Evolutionary conservation across 164 flowering plant species (phyloP), one percentile per base, ranked within the genome.

Genomic region (Buxus sempervirens): DNA sequence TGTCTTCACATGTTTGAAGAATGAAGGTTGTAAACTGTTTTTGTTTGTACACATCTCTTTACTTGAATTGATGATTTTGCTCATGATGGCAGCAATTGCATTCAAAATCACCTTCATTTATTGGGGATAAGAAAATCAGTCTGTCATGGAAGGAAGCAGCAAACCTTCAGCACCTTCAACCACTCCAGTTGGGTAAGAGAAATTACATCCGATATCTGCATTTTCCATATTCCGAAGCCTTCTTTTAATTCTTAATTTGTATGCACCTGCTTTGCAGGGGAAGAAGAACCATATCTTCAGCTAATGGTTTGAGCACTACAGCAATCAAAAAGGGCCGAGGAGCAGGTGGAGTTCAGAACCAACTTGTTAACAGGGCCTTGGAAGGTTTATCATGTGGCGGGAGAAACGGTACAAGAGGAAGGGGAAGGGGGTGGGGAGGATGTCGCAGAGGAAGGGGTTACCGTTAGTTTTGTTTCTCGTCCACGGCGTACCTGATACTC

Each of bases 91-190:
- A 93, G 98, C 91, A 91, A 7, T 75, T 90, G 78, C 93, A 88
- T 70, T 69, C 85, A 51, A 94, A 88, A 75, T 65, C 90, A 59
- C 97, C 98, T 58, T 71, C 89, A 69, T 94, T 94, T 74, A 85
- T 90, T 68, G 97, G 97, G 57, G 97, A 94, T 67, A 88, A 84
- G 80, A 86, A 82, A 54, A 82, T 88, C 81, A 90, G 73, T 72
- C 84, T 94, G 19, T 94, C 98, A 61, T 94, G 98, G 97, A 94
- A 94, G 77, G 98, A 91, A 77, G 84, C 81, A 21, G 73, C 55
- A 91, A 89, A 72, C 75, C 87, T 60, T 38, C 80, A 49, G 67
- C 65, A 2, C 68, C 86, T 58, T 69, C 91, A 48, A 59, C 85
- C 5, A 42, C 84, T 36, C 63, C 78, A 5, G 63, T 83, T 53